These are phyloP conservation scores for Monilinia polystroma DNA, from an alignment of 2,329 filamentous ascomycete genomes.

Conservation along the genomic window DNA sequence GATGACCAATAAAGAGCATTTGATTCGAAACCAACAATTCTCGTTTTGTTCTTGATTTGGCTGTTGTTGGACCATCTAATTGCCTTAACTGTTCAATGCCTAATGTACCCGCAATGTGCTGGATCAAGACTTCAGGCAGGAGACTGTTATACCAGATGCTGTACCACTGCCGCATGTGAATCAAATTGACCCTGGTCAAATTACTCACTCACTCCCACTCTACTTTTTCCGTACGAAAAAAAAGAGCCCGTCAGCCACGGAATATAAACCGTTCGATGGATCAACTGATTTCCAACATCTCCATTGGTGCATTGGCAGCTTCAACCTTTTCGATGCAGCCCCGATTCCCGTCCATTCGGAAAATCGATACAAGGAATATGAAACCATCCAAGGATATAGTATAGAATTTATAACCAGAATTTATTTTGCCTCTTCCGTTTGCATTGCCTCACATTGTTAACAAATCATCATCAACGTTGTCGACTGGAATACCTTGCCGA, in stretches of 20 bases:
- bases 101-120: conserved; percentile 5
- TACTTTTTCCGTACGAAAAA: not conserved
- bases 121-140: conserved; percentile 1
- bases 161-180: conserved; percentile 6
- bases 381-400: conserved; percentile 9
- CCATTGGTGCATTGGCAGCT: conserved; percentile 9
- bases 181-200: conserved; percentile 7
- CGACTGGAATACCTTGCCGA: conserved; percentile 11
- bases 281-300: conserved; percentile 8
- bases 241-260: conserved; percentile 8
- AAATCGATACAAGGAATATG: conserved; percentile 7
- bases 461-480: not conserved
- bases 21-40: not conserved
- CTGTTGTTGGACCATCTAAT: not conserved
- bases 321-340: conserved; percentile 16
- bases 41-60: not conserved
- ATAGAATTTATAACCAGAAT: conserved; percentile 8
- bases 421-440: conserved; percentile 7
- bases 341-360: conserved; percentile 17
- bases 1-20: not conserved
- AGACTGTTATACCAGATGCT: conserved; percentile 7
- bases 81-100: not conserved
- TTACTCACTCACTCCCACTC: conserved; percentile 1
- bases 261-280: conserved; percentile 14
- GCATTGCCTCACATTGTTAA: conserved; percentile 6